phyloP scores from a whole-genome alignment of 768 basidiomycete genomes.

The Lepiota subincarnata region DNA sequence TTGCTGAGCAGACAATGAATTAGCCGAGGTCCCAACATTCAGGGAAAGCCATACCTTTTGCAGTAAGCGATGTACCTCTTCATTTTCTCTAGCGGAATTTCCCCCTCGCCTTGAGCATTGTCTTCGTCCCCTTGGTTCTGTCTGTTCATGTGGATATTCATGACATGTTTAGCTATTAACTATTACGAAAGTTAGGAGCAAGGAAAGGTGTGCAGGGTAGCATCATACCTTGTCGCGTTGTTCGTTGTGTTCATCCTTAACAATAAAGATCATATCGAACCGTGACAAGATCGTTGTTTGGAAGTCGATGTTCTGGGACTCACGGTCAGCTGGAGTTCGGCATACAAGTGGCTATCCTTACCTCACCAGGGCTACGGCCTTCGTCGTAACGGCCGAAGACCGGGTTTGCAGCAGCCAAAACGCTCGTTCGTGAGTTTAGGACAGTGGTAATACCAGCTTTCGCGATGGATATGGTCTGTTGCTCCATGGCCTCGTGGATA shows the following conservation, averaged over 20 bases:
- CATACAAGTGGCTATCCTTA: slow-evolving; percentile 24
- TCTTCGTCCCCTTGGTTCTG: slow-evolving; percentile 61
- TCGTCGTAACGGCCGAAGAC: slow-evolving; percentile 98
- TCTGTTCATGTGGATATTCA: slow-evolving; percentile 98
- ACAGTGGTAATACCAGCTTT: slow-evolving; percentile 99
- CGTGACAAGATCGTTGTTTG: slow-evolving; percentile 97
- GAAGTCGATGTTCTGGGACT: slow-evolving; percentile 83
- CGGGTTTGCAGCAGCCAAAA: slow-evolving; percentile 95
- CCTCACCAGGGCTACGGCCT: slow-evolving; percentile 92
- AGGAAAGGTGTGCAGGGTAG: slow-evolving; percentile 1
- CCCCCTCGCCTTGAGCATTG: slow-evolving; percentile 67
- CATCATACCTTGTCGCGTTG: slow-evolving; percentile 73
- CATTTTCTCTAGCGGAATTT: slow-evolving; percentile 97
- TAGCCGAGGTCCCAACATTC: background rate
- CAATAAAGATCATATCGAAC: slow-evolving; percentile 99
- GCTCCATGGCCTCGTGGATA: slow-evolving; percentile 99
- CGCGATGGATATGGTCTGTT: slow-evolving; percentile 98
- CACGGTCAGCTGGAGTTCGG: slow-evolving; percentile 1
- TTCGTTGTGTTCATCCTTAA: slow-evolving; percentile 98
- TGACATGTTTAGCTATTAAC: slow-evolving; percentile 96
- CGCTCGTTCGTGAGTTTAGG: slow-evolving; percentile 91
- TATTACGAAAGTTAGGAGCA: slow-evolving; percentile 45
- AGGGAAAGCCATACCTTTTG: slow-evolving; percentile 61
- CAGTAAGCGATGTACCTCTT: slow-evolving; percentile 95
- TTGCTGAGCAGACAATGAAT: slow-evolving; percentile 48